Percentiles rank a stretch among this genome's conserved stretches.
These are phyloP conservation scores for Graphilbum fragrans DNA, from an alignment of 2,329 filamentous ascomycete genomes.

Conservation along the genomic window DNA sequence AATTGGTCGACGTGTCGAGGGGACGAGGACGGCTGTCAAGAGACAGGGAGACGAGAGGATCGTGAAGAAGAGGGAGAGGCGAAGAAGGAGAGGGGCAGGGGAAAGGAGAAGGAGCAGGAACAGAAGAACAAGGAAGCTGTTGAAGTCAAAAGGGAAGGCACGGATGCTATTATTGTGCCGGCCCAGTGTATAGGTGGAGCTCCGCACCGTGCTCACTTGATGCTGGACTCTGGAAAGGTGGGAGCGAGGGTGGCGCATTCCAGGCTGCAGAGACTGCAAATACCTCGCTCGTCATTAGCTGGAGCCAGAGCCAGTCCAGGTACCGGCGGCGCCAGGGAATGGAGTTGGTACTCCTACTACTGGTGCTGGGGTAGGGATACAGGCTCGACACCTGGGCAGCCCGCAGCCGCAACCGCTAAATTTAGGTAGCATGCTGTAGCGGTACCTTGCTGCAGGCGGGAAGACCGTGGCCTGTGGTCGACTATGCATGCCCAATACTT, in stretches of 20 bases:
- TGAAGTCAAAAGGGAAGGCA: conserved; percentile 4
- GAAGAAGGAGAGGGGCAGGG: not conserved
- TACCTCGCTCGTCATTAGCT: conserved; percentile 11
- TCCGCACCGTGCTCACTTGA: not conserved
- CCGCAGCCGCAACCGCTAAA: too few relatives aligned
- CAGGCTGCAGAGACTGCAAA: conserved; percentile 5
- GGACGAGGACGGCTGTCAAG: not conserved
- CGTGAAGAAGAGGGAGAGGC: not conserved
- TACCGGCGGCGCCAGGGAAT: not conserved
- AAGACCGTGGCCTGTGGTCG: too few relatives aligned
- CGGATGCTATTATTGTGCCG: not conserved
- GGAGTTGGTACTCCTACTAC: too few relatives aligned
- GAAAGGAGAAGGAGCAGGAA: not conserved
- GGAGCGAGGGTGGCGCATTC: too few relatives aligned
- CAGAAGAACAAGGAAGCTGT: conserved; percentile 2
- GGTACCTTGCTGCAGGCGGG: too few relatives aligned
- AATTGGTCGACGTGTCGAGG: not conserved
- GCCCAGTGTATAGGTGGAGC: too few relatives aligned
- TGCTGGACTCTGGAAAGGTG: too few relatives aligned
- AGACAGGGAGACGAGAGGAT: not conserved
- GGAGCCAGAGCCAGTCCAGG: conserved; percentile 1
- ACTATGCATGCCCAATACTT: too few relatives aligned
- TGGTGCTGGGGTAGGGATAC: not conserved
- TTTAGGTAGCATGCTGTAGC: too few relatives aligned
- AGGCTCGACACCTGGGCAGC: too few relatives aligned